Conservation (phyloP, 495 filamentous ascomycete species). For the Penicillium atrosanguineum region DNA sequence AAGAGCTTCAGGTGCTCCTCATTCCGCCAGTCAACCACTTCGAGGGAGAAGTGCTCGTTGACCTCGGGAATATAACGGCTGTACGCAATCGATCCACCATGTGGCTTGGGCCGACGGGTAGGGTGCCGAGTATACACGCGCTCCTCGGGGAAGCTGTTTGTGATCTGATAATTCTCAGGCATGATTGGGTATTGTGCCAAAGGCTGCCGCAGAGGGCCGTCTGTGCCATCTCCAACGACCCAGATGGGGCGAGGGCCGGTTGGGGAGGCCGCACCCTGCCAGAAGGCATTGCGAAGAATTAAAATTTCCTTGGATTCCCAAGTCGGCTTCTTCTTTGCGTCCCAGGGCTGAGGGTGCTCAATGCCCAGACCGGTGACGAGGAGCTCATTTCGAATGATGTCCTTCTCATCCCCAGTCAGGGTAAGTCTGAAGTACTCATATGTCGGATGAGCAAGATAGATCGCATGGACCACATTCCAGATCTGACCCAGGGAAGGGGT, state of each 20-base stretch:
- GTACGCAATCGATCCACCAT: conserved; percentile 60
- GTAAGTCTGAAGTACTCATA: conserved; percentile 54
- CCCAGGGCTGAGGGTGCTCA: conserved; percentile 41
- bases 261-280: conserved; percentile 67
- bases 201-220: conserved; percentile 32
- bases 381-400: conserved; percentile 47
- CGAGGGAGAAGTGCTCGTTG: conserved; percentile 63
- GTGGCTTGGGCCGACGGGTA: conserved; percentile 57
- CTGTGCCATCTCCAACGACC: conserved; percentile 40
- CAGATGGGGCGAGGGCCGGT: conserved; percentile 61
- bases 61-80: conserved; percentile 67
- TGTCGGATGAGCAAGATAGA: conserved; percentile 53
- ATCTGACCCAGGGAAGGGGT: conserved; percentile 55
- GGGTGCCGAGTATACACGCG: conserved; percentile 56
- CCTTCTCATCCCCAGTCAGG: conserved; percentile 38
- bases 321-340: conserved; percentile 18
- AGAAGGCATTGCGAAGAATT: conserved; percentile 52
- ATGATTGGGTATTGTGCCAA: conserved; percentile 49
- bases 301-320: conserved; percentile 26
- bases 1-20: conserved; percentile 57
- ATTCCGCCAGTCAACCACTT: conserved; percentile 56
- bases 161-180: conserved; percentile 55
- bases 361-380: conserved; percentile 51
- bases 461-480: conserved; percentile 60
- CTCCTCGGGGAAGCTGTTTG: conserved; percentile 47